These are phyloP conservation scores for Diutina ranongensis DNA, from an alignment of 1,139 yeast genomes.

Conservation along the genomic window DNA sequence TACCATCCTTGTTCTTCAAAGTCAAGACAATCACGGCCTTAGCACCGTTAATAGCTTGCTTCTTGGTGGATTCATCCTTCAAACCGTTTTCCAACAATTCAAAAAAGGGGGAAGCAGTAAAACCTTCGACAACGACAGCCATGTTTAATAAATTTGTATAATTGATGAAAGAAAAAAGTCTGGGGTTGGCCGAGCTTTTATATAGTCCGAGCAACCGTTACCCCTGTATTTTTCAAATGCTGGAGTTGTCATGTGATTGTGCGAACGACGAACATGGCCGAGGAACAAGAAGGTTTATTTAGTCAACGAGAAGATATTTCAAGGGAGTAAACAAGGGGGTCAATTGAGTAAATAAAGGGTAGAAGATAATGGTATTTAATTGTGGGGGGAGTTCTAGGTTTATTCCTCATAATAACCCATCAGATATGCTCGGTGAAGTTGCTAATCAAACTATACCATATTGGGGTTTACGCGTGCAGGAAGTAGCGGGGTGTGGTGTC, in stretches of 20 bases:
- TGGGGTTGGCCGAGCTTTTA: conserved; percentile 19
- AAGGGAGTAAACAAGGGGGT: too few relatives aligned
- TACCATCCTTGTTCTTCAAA: conserved; percentile 57
- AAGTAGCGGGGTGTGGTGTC: too few relatives aligned
- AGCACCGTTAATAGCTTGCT: conserved; percentile 38
- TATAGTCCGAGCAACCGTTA: conserved; percentile 11
- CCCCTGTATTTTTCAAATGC: conserved; percentile 3
- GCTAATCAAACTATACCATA: too few relatives aligned
- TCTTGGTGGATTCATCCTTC: conserved; percentile 25
- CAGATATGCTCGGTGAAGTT: too few relatives aligned
- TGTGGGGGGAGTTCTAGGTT: too few relatives aligned
- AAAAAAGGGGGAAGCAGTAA: conserved; percentile 36
- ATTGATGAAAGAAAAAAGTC: conserved; percentile 13
- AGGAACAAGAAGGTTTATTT: not conserved
- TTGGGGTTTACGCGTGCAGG: too few relatives aligned
- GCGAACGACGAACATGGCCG: not conserved
- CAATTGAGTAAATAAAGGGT: too few relatives aligned
- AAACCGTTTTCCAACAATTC: conserved; percentile 30
- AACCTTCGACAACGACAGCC: conserved; percentile 36
- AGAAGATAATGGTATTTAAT: too few relatives aligned
- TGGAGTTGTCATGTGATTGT: conserved; percentile 1
- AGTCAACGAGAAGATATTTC: too few relatives aligned
- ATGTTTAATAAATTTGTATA: conserved; percentile 11
- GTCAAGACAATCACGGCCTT: conserved; percentile 58
- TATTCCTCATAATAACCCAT: too few relatives aligned